Base-by-base conservation (phyloP, 164 flowering plant genomes). In the Liriodendron chinense region DNA sequence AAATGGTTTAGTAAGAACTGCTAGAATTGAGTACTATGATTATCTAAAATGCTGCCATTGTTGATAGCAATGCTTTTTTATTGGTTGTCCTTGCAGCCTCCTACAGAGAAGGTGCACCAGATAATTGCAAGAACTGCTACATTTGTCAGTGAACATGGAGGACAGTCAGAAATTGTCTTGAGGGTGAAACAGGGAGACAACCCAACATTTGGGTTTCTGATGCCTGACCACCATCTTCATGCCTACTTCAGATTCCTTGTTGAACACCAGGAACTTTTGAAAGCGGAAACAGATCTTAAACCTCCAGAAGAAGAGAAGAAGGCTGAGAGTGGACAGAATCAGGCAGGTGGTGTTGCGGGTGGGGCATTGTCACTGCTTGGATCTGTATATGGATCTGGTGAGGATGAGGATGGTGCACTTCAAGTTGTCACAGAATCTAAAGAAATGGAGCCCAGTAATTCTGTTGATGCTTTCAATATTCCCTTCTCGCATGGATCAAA, bases 171-270 rank as follows among this genome's bases (percentile, higher is more conserved):
- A 82, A 88, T 94, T 76, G 85, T 96, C 76, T 80, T 96, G 83
- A 88, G 97, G 83, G 98, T 96, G 81, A 96, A 92, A 76, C 99
- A 96, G 77, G 97, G 99, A 65, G 89, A 90, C 81, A 94, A 96
- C 72, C 98, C 97, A 79, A 84, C 91, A n/a, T 96, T 96, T 90
- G 99, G 99, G 62, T 96, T 96, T 80, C 84, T 96, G 86, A 90
- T 94, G 97, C 98, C 98, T 47, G 89, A 86, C 65, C 91, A 96
- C 81, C 83, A 86, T 77, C 98, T 96, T 79, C 98, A 96, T 84
- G 74, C 92, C 1, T 96, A 96, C 84, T 96, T 90, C 81, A 86
- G 96, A 82, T 96, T 81, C 82, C 97, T 96, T 74, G 94, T 96
- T 80, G 97, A 91, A 77, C 87, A 92, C 72, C 89, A 78, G 69